These are phyloP conservation scores for Nicotiana attenuata DNA, from an alignment of 257 asterid species.

Conservation along the genomic window DNA sequence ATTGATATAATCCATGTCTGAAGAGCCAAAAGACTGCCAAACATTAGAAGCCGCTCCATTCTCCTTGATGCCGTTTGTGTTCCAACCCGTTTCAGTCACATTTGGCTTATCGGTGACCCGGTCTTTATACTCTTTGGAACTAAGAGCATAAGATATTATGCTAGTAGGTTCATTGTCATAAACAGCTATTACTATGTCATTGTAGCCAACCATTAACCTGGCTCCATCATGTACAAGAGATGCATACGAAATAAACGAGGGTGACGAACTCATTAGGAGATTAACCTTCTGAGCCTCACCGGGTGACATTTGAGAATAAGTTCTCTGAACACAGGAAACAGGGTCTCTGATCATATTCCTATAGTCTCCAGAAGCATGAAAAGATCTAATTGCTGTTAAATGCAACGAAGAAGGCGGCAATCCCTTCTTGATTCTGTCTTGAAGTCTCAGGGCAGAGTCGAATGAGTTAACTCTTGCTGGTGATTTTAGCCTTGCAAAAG, in stretches of 20 bases:
- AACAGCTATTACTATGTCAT: constrained; percentile 48
- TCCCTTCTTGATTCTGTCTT: constrained; percentile 60
- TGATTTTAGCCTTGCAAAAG: constrained; percentile 32
- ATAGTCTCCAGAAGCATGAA: constrained; percentile 90
- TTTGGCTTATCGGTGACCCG: constrained; percentile 41
- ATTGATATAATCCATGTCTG: constrained; percentile 54
- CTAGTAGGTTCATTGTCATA: constrained; percentile 89
- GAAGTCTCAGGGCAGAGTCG: constrained; percentile 79
- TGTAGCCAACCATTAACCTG: constrained; percentile 54
- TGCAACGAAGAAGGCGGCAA: constrained; percentile 63
- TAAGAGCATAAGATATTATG: constrained; percentile 74
- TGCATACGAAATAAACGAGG: constrained; percentile 45
- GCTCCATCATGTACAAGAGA: constrained; percentile 76
- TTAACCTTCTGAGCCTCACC: constrained; percentile 46
- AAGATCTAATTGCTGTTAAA: constrained; percentile 54
- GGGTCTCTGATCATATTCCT: constrained; percentile 85
- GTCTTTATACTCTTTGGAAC: constrained; percentile 58
- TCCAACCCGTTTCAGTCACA: constrained; percentile 33
- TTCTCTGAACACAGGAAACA: constrained; percentile 38
- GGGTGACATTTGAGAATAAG: constrained; percentile 46
- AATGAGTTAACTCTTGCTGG: constrained; percentile 80
- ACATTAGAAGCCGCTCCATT: constrained; percentile 43
- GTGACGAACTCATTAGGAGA: constrained; percentile 29
- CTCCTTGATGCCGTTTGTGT: constrained; percentile 23
- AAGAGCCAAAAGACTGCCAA: constrained; percentile 68